Base-by-base conservation (phyloP, 345 rosid genomes). In the Camelina neglecta region DNA sequence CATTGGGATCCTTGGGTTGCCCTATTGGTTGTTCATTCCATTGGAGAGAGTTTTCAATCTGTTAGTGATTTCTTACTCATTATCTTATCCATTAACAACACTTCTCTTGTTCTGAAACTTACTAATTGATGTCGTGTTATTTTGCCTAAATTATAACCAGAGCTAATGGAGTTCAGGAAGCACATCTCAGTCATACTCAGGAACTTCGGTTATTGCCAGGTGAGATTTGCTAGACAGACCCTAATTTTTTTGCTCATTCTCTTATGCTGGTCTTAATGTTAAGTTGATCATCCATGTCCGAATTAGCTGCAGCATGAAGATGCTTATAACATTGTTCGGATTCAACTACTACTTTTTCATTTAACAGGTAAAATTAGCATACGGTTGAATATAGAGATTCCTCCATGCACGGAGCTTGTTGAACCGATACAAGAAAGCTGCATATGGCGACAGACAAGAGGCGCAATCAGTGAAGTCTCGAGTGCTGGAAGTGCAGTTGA, bases 401-500 rank as follows among this genome's bases (percentile, higher is more conserved):
- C 98, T 39, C 45, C 58, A 7, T 86, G 85, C 77, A 82, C 84
- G 3, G 91, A 88, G 82, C 85, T 92, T 55, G 90, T 86, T 64
- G 97, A 92, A 79, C 86, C 90, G 61, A 68, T 95, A 75, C 85
- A 88, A 69, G 97, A 95, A 83, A 85, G 85, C 71, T 84, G 91
- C 64, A 82, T 89, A 79, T 89, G 93, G 98, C 80, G 90, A 59
- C 99, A 87, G 81, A 83, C 94, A 65, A 88, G 94, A 79, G 99
- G 99, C 26, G 81, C 91, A 76, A 89, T 94, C 57, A 72, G 83
- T 33, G 89, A 83, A 62, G 67, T 86, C 61, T 66, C 79, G 1
- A 81, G 60, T 62, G 75, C 76, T 61, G 85, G 84, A 70, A 81
- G 63, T 47, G 72, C 60, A 31, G 75, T 33, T 36, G 90, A 83